A percentile compares a stretch with the other conserved stretches of the same genome.
Evolutionary conservation across 2,329 filamentous ascomycete genomes (phyloP).

Genomic region (Aspergillus puulaauensis): DNA sequence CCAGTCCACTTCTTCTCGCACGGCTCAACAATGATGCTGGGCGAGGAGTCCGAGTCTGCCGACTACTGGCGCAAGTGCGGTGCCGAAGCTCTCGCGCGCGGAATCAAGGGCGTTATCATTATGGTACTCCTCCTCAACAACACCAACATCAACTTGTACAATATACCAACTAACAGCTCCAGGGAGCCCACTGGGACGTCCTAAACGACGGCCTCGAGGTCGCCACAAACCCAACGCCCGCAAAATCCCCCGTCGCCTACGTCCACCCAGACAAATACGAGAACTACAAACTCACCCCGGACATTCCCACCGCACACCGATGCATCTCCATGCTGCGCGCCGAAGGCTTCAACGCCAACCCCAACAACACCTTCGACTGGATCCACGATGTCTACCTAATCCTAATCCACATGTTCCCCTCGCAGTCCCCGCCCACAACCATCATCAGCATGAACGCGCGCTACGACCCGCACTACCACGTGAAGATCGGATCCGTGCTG

Average conservation of each 20-base stretch:
- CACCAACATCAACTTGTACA: not conserved
- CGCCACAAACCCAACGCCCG: conserved; percentile 59
- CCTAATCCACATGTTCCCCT: conserved; percentile 68
- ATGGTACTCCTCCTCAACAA: conserved; percentile 50
- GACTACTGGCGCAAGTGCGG: conserved; percentile 67
- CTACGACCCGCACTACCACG: conserved; percentile 57
- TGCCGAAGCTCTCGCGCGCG: conserved; percentile 59
- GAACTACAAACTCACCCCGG: conserved; percentile 61
- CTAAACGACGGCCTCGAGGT: conserved; percentile 59
- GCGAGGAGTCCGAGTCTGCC: conserved; percentile 61
- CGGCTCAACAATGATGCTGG: conserved; percentile 71
- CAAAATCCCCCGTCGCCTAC: conserved; percentile 65
- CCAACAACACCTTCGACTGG: conserved; percentile 64
- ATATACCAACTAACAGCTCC: not conserved
- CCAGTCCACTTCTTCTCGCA: conserved; percentile 69
- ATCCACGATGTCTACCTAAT: conserved; percentile 72
- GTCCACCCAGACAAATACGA: conserved; percentile 66
- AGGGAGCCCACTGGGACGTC: conserved; percentile 64
- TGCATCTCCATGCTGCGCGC: conserved; percentile 52
- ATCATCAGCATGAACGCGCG: conserved; percentile 51
- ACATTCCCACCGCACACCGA: conserved; percentile 53
- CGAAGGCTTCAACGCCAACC: conserved; percentile 55
- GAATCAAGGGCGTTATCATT: conserved; percentile 63
- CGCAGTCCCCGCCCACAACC: conserved; percentile 64
- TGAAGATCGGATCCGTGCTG: conserved; percentile 58